Evolutionary conservation across 306 rosid genomes (phyloP), one percentile per base, ranked within the genome.

Genomic region (Purshia tridentata): DNA sequence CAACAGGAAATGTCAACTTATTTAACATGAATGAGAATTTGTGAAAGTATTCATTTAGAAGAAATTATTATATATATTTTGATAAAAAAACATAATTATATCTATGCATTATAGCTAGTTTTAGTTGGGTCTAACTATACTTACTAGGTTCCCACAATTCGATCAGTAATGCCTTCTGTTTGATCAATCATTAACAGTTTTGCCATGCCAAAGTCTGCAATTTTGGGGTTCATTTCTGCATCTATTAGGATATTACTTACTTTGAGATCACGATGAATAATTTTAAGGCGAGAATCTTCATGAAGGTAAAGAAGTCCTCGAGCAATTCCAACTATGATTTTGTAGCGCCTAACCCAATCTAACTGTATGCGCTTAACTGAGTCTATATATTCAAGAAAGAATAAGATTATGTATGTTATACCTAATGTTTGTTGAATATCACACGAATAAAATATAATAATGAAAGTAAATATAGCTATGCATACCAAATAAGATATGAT

Each of bases 61-160:
- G n/a, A n/a, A n/a, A n/a, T n/a, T n/a, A n/a, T n/a, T n/a, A n/a
- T n/a, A n/a, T n/a, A n/a, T n/a, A n/a, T n/a, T n/a, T n/a, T n/a
- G n/a, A 12, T 23, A 23, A 15, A 11, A 4, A 22, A 2, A 22
- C 39, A 9, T 39, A 56, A 56, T 56, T 56, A 5, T 29, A 58
- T 58, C 5, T 29, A 22, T 22, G 42, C 16, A 11, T 1, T 6
- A 4, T 12, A 23, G 42, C 41, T n/a, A n/a, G n/a, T n/a, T n/a
- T n/a, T n/a, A n/a, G n/a, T n/a, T n/a, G n/a, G n/a, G n/a, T n/a
- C n/a, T n/a, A n/a, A n/a, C n/a, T 29, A 44, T 15, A 70, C 67
- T 80, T 55, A 80, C 84, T 20, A 72, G n/a, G 83, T 79, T 9
- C 76, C 72, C 14, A 70, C 76, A 54, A 75, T 69, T 74, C 49